Evolutionary conservation across 495 filamentous ascomycete species (phyloP), one percentile per base, ranked within the genome.

Genomic region (Aspergillus avenaceus): DNA sequence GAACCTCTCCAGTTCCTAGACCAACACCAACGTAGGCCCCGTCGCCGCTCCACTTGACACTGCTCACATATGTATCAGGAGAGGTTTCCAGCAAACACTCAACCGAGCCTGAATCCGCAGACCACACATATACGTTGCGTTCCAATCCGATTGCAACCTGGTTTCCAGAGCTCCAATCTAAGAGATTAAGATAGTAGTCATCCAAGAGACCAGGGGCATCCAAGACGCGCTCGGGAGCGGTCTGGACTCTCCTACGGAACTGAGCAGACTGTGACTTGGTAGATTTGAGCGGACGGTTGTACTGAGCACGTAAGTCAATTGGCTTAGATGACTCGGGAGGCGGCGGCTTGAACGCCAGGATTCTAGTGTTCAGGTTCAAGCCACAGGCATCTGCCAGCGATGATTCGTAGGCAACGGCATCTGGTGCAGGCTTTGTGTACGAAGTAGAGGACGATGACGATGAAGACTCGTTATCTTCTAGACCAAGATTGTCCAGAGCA

Each of bases 261-360:
- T 97, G 90, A 9, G 91, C 86, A 18, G 86, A 80, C 32, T 79
- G 69, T 11, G 84, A 77, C 53, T 77, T 83, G 49, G 87, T 82
- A 23, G 85, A 73, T 71, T 90, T 96, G 37, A 97, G 79, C 27
- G 93, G 95, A 47, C 93, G 87, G 75, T 97, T 99, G 78, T 99
- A 99, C 61, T 97, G 95, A 38, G 92, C 85, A 25, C 93, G 87
- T 52, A 99, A 83, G 62, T 99, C 95, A 64, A 97, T 95, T 16
- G 95, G 95, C 77, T 95, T 96, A 12, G 91, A 95, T 0, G 91
- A 96, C 74, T 97, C 93, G 2, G 93, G 93, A 9, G 93, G 84
- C 0, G 92, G 90, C 9, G 93, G 93, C 83, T 99, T 97, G 80
- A 96, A 99, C 21, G 92, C 87, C n/a, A 99, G 83, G 52, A 99